Conservation (phyloP, 345 rosid genomes). For the Crucihimalaya himalaica region DNA sequence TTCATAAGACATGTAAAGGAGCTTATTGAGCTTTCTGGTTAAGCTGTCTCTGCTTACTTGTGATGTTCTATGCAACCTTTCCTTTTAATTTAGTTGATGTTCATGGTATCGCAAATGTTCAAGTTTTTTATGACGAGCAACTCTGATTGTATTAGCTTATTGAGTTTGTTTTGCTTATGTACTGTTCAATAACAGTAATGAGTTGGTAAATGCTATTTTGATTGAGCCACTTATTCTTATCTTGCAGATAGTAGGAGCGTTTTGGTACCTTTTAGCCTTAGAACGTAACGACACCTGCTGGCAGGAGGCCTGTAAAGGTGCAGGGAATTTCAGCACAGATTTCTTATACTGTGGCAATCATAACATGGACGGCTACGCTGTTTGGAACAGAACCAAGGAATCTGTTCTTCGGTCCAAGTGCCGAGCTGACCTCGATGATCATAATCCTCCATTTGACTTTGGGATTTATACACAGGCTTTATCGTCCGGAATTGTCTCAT, state of each 20-base stretch:
- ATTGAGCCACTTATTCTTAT: conserved; percentile 19
- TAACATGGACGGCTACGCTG: conserved; percentile 44
- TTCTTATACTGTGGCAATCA: conserved; percentile 81
- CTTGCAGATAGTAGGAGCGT: conserved; percentile 85
- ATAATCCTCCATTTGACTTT: conserved; percentile 60
- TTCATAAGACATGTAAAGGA: not conserved
- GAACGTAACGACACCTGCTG: conserved; percentile 84
- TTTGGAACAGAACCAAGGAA: conserved; percentile 47
- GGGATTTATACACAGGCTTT: conserved; percentile 71
- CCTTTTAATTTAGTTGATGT: not conserved
- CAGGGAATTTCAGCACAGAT: conserved; percentile 39
- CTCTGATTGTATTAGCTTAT: not conserved
- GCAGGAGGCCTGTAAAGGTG: conserved; percentile 50
- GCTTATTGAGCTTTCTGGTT: not conserved
- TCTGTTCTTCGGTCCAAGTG: conserved; percentile 47
- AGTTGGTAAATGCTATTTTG: conserved; percentile 1
- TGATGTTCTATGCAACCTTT: not conserved
- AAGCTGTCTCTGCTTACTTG: not conserved
- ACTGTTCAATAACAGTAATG: not conserved
- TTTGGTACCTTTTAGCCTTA: conserved; percentile 86
- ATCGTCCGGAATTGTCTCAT: conserved; percentile 66
- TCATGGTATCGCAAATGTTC: not conserved
- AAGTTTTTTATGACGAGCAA: not conserved
- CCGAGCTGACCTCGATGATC: conserved; percentile 38
- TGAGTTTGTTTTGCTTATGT: not conserved